A percentile compares a stretch with the other conserved stretches of the same genome.
phyloP scores from a whole-genome alignment of 768 basidiomycete species.

The Boletus sp. region DNA sequence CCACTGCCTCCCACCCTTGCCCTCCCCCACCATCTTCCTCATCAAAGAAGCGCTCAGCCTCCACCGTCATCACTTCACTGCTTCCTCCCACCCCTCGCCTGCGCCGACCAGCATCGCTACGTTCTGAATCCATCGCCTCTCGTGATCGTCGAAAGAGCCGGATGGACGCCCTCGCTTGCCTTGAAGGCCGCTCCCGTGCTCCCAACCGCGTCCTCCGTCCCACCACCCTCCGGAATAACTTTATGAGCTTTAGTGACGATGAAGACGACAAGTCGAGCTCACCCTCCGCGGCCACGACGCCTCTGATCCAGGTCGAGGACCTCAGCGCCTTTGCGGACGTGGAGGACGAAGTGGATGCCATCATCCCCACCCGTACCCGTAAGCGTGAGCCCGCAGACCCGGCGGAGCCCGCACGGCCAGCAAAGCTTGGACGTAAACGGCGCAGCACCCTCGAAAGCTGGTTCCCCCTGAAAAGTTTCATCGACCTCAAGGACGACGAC shows the following conservation, averaged over 20 bases:
- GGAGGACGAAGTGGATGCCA: constrained; percentile 31
- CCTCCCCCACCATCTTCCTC: not conserved
- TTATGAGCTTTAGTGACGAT: constrained; percentile 69
- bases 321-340: constrained; percentile 25
- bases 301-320: constrained; percentile 21
- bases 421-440: constrained; percentile 27
- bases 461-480: constrained; percentile 62
- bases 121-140: constrained; percentile 42
- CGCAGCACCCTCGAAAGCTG: constrained; percentile 46
- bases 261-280: constrained; percentile 40
- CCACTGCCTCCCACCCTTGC: constrained; percentile 13
- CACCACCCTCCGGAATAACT: constrained; percentile 39
- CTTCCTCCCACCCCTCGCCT: constrained; percentile 12
- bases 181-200: constrained; percentile 50
- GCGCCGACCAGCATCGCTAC: constrained; percentile 16
- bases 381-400: constrained; percentile 10
- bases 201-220: constrained; percentile 19
- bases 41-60: constrained; percentile 10
- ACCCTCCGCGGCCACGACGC: constrained; percentile 4
- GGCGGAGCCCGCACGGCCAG: constrained; percentile 5
- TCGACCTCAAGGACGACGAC: constrained; percentile 55
- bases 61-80: constrained; percentile 19
- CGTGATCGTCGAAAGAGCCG: constrained; percentile 46
- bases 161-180: constrained; percentile 57
- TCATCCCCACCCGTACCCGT: constrained; percentile 17